Base-by-base conservation (phyloP, 2,329 filamentous ascomycete species). In the Colletotrichum sp. region DNA sequence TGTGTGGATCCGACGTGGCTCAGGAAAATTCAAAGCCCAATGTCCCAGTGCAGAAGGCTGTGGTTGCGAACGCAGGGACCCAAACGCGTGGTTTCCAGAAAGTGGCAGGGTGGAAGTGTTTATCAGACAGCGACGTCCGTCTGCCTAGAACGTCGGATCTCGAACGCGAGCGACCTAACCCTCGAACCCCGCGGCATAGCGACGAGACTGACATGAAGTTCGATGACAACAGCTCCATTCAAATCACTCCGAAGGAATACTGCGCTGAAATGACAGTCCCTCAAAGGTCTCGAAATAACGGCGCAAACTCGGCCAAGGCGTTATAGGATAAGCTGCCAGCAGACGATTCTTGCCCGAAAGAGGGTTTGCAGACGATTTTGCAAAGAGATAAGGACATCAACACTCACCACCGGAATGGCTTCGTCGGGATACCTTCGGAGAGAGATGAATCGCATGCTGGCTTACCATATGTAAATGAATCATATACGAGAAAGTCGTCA, bases 171-270 rank as follows among this genome's bases (percentile, higher is more conserved):
- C 24, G 10, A 15, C 44, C 67, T 15, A 8, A 8, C n/a, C n/a
- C 32, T 15, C 55, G 32, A 18, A 73, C 70, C 44, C 64, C 57
- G 4, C 62, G 39, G 12, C 63, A 28, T 36, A 34, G 30, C n/a
- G 22, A 12, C 32, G 66, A 71, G 52, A 8, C 32, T 16, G 48
- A 63, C 13, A n/a, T 12, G 10, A 16, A 16, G 26, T 68, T 39
- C 9, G 32, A 68, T 57, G n/a, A 55, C 26, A 62, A 32, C 13
- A 68, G n/a, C 12, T 68, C 74, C 16, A 68, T 67, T 32, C 60
- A 77, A 24, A 52, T 52, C 44, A 77, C 74, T 12, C 74, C 76
- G 32, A 74, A 75, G 18, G 62, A 70, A 5, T 71, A 63, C n/a
- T n/a, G 36, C n/a, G 36, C 32, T 18, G 32, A 63, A 12, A 74